Evolutionary conservation across 495 filamentous ascomycete species (phyloP).

Genomic region (Tuber calosporum): DNA sequence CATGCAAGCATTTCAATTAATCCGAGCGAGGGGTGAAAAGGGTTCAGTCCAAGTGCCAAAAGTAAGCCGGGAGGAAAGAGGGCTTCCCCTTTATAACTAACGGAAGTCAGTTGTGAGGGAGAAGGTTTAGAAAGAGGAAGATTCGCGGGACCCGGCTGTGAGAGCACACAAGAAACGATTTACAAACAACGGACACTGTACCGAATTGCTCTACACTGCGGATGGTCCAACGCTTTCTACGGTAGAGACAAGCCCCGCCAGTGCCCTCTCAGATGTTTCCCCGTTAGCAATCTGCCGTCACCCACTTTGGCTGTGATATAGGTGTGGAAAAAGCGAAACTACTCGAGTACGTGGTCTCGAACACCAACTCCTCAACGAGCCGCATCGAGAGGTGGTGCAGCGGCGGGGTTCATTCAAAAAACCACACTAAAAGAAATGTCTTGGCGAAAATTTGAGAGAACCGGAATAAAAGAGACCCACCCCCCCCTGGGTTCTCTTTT

Average conservation of each 20-base stretch:
- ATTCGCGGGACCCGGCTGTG: background rate
- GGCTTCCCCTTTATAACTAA: background rate
- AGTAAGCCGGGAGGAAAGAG: background rate
- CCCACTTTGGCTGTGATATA: background rate
- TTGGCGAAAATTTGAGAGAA: background rate
- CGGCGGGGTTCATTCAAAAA: background rate
- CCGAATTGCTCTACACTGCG: background rate
- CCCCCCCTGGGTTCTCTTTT: conserved; percentile 17
- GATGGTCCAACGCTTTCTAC: background rate
- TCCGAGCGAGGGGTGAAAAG: background rate
- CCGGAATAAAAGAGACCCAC: background rate
- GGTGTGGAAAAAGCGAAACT: too few species aligned
- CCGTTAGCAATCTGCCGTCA: background rate
- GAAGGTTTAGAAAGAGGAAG: background rate
- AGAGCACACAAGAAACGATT: background rate
- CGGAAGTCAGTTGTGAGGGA: background rate
- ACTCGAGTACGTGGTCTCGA: background rate
- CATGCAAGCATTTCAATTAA: conserved; percentile 26
- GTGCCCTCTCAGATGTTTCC: background rate
- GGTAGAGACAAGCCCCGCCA: background rate
- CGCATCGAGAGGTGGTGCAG: background rate
- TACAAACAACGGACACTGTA: background rate
- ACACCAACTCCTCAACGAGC: background rate
- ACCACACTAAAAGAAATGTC: background rate
- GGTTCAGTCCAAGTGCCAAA: background rate